Conservation (phyloP, 108 stramenopile species). For the Nannochloropsis salina region DNA sequence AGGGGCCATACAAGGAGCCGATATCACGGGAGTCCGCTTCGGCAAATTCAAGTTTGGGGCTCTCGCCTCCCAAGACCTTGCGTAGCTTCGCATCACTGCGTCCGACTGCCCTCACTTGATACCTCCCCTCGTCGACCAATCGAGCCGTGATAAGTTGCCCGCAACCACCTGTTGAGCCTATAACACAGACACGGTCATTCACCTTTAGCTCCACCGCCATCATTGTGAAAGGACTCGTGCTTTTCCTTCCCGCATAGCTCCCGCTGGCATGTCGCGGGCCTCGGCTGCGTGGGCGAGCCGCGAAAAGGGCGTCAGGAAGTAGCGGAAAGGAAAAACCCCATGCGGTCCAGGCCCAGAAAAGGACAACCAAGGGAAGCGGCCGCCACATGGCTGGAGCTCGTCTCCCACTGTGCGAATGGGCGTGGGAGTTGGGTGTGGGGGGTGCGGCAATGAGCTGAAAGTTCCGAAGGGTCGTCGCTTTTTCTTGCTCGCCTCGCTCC, state of each 20-base stretch:
- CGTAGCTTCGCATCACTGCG: constrained; percentile 36
- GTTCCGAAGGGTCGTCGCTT: too few relatives aligned
- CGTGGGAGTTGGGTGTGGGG: too few relatives aligned
- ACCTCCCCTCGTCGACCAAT: constrained; percentile 28
- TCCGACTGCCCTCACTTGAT: constrained; percentile 43
- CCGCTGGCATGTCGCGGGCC: background rate
- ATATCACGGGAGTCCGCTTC: constrained; percentile 53
- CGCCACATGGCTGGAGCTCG: too few relatives aligned
- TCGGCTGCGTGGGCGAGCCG: background rate
- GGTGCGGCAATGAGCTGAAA: too few relatives aligned
- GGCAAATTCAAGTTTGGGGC: constrained; percentile 43
- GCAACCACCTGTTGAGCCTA: constrained; percentile 37
- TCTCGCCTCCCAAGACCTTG: constrained; percentile 27
- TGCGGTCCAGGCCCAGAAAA: background rate
- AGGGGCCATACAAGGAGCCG: constrained; percentile 6
- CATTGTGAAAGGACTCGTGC: background rate
- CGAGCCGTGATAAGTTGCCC: constrained; percentile 35
- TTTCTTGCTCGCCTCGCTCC: too few relatives aligned
- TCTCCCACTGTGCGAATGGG: too few relatives aligned
- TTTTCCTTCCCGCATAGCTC: background rate
- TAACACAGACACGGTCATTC: constrained; percentile 34
- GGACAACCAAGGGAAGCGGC: too few relatives aligned
- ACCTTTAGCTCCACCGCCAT: background rate
- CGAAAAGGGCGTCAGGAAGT: background rate
- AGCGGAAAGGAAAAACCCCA: background rate